Evolutionary conservation across 768 basidiomycete species (phyloP).

Genomic region (Mycena capillaripes): DNA sequence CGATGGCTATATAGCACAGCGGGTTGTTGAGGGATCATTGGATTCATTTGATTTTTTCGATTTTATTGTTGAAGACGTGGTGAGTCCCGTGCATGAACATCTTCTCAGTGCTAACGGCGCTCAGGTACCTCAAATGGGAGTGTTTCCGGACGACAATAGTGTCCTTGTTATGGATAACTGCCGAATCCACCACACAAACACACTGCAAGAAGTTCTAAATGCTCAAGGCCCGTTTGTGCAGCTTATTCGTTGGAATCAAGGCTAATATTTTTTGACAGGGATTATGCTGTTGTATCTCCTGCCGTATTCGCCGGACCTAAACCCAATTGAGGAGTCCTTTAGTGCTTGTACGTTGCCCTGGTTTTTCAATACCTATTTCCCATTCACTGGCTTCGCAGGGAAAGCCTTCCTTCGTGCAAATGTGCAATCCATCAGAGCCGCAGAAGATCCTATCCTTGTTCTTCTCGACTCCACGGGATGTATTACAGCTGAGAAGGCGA

Average conservation of each 20-base stretch:
- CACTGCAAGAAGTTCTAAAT: conserved; percentile 41
- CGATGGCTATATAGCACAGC: conserved; percentile 46
- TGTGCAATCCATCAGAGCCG: conserved; percentile 1
- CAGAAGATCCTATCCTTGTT: conserved; percentile 18
- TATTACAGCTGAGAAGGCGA: conserved; percentile 39
- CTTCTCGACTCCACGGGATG: conserved; percentile 37
- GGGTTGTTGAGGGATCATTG: conserved; percentile 43
- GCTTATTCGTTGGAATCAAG: neutral
- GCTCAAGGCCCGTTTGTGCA: conserved; percentile 34
- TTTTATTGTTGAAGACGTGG: conserved; percentile 47
- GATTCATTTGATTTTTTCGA: conserved; percentile 43
- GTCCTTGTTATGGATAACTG: conserved; percentile 30
- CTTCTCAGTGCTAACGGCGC: neutral
- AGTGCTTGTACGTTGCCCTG: conserved; percentile 22
- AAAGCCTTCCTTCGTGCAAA: conserved; percentile 30
- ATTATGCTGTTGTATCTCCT: conserved; percentile 44
- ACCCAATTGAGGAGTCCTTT: conserved; percentile 52
- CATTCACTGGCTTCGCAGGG: neutral
- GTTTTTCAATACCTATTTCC: neutral
- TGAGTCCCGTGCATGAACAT: too few relatives aligned
- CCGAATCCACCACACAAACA: conserved; percentile 43
- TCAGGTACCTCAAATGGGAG: conserved; percentile 24
- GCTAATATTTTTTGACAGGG: neutral
- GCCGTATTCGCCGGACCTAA: conserved; percentile 53
- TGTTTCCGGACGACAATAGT: conserved; percentile 1